Evolutionary conservation across 192 early-diverging fungal species (phyloP).

Genomic region (Backusella liffmaniae): DNA sequence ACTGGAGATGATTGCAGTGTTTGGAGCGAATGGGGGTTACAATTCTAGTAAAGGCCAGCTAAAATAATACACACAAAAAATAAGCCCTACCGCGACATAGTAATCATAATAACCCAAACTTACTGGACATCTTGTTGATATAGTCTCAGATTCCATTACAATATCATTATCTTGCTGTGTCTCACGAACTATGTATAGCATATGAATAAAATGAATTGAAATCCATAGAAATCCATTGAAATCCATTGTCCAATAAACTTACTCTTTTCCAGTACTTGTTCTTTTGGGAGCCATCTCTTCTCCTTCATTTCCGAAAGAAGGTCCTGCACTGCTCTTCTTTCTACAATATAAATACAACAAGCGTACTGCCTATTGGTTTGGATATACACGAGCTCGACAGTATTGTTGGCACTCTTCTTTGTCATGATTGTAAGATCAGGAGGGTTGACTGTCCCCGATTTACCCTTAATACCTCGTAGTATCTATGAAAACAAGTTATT

Average conservation of each 20-base stretch:
- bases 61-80: neutral
- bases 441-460: constrained; percentile 56
- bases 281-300: constrained; percentile 40
- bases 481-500: constrained; percentile 22
- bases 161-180: constrained; percentile 64
- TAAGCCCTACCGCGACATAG: too few relatives aligned
- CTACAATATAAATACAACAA: constrained; percentile 41
- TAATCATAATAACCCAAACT: constrained; percentile 24
- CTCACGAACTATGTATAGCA: constrained; percentile 27
- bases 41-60: constrained; percentile 67
- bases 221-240: constrained; percentile 5
- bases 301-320: constrained; percentile 45
- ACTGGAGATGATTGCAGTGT: constrained; percentile 77
- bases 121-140: constrained; percentile 76
- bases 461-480: constrained; percentile 54
- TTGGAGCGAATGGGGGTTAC: constrained; percentile 56
- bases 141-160: constrained; percentile 56
- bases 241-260: constrained; percentile 13
- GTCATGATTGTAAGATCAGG: constrained; percentile 50
- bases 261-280: constrained; percentile 46
- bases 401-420: neutral
- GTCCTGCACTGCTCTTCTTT: constrained; percentile 37
- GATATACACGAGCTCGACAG: neutral
- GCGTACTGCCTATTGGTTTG: constrained; percentile 38
- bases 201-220: neutral